These are phyloP conservation scores for Colletotrichum tropicale DNA, from an alignment of 2,329 filamentous ascomycete species.

Conservation along the genomic window DNA sequence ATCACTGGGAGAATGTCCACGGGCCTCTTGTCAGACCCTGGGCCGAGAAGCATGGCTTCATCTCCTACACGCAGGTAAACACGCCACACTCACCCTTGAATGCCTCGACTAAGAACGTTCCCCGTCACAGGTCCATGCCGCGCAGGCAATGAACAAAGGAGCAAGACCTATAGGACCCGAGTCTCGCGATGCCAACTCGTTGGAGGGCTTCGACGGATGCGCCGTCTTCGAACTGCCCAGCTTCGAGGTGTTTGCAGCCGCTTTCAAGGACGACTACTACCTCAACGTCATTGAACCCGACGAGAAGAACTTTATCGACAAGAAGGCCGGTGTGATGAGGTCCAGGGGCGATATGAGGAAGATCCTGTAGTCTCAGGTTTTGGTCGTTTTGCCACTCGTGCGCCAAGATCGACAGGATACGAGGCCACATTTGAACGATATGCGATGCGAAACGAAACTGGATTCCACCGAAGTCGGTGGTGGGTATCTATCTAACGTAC, in stretches of 20 bases:
- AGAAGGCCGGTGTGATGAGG: conserved; percentile 26
- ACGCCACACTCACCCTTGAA: neutral
- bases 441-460: neutral
- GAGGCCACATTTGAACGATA: neutral
- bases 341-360: conserved; percentile 23
- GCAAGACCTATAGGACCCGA: conserved; percentile 22
- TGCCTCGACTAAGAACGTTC: neutral
- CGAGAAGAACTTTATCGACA: conserved; percentile 33
- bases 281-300: conserved; percentile 31
- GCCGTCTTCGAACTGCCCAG: conserved; percentile 32
- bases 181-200: neutral
- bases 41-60: conserved; percentile 35
- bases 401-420: neutral
- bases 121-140: conserved; percentile 26
- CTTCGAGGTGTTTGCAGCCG: conserved; percentile 28
- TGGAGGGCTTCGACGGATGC: conserved; percentile 32
- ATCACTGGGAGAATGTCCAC: conserved; percentile 36
- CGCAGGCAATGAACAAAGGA: conserved; percentile 26
- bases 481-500: conserved; percentile 56
- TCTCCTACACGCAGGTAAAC: conserved; percentile 34
- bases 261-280: conserved; percentile 35
- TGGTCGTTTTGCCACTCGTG: neutral
- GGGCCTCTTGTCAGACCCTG: conserved; percentile 35
- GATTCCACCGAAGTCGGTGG: neutral
- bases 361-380: conserved; percentile 4